Conservation (phyloP, 2,329 filamentous ascomycete genomes). For the Penicillium rolfsii region DNA sequence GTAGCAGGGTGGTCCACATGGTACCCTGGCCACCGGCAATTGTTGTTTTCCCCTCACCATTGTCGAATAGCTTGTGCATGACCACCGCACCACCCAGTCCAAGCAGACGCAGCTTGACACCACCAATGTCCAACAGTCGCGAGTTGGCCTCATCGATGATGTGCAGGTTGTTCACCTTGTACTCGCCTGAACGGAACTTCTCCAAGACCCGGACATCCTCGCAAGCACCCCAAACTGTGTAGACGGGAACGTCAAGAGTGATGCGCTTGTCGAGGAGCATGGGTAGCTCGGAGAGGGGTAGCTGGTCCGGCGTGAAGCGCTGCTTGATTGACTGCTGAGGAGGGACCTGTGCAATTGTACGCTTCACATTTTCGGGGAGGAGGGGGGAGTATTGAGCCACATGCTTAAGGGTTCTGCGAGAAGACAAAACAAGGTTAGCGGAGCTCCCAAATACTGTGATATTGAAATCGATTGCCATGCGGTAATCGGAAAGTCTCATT, state of each 20-base stretch:
- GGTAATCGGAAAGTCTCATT: constrained; percentile 16
- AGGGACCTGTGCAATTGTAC: constrained; percentile 67
- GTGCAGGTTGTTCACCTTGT: constrained; percentile 95
- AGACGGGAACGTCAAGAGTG: constrained; percentile 93
- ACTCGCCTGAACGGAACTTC: constrained; percentile 95
- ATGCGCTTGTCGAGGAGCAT: constrained; percentile 84
- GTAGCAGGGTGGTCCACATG: constrained; percentile 98
- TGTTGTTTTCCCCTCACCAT: constrained; percentile 94
- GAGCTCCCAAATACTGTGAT: constrained; percentile 12
- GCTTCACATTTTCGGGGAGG: constrained; percentile 75
- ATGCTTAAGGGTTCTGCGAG: constrained; percentile 84
- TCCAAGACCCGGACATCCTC: constrained; percentile 97
- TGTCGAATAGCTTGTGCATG: constrained; percentile 99
- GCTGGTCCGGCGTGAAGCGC: constrained; percentile 76
- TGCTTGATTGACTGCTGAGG: constrained; percentile 74
- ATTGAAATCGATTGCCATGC: constrained; percentile 8
- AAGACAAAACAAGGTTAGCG: constrained; percentile 24
- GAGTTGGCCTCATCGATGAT: constrained; percentile 99
- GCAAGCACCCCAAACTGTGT: constrained; percentile 98
- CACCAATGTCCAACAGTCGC: constrained; percentile 89
- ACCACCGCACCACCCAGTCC: constrained; percentile 95
- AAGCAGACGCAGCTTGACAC: constrained; percentile 91
- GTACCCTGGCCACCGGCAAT: constrained; percentile 98
- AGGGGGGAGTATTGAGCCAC: constrained; percentile 98
- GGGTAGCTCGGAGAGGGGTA: constrained; percentile 90